These are phyloP conservation scores for Trifolium repens DNA, from an alignment of 306 rosid genomes.

Conservation along the genomic window DNA sequence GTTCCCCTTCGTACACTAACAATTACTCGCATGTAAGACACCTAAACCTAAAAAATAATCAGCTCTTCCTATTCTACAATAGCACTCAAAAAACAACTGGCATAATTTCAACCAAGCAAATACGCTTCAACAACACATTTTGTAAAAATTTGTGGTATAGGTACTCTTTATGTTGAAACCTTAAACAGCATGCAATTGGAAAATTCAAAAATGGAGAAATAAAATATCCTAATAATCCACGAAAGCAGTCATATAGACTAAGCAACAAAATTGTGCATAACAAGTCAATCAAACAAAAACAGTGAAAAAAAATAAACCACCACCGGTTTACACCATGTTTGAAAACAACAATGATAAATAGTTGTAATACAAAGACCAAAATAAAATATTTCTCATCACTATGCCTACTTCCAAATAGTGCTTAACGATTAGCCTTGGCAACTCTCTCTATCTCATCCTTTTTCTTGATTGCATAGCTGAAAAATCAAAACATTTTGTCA, in stretches of 20 bases:
- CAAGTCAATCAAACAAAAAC: not conserved
- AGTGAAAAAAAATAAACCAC: not conserved
- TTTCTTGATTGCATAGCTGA: slow-evolving; percentile 45
- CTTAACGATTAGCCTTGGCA: slow-evolving; percentile 43
- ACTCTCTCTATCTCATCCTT: slow-evolving; percentile 42
- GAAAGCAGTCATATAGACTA: not conserved
- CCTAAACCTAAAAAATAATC: too few relatives aligned
- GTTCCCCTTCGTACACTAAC: too few relatives aligned
- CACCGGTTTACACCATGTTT: slow-evolving; percentile 12
- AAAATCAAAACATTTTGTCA: not conserved
- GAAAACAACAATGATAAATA: not conserved
- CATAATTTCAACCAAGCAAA: too few relatives aligned
- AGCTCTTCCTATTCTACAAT: too few relatives aligned
- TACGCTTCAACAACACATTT: too few relatives aligned
- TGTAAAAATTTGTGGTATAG: too few relatives aligned
- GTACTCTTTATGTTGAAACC: too few relatives aligned
- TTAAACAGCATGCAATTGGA: not conserved
- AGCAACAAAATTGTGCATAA: slow-evolving; percentile 29
- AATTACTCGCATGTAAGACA: too few relatives aligned
- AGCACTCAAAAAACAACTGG: too few relatives aligned
- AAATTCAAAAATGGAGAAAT: not conserved
- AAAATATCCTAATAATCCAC: not conserved
- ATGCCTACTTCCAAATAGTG: slow-evolving; percentile 9
- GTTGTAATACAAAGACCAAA: slow-evolving; percentile 6
- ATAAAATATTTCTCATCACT: slow-evolving; percentile 17